phyloP scores from a whole-genome alignment of 2,329 filamentous ascomycete species.

The Aspergillus flavus region DNA sequence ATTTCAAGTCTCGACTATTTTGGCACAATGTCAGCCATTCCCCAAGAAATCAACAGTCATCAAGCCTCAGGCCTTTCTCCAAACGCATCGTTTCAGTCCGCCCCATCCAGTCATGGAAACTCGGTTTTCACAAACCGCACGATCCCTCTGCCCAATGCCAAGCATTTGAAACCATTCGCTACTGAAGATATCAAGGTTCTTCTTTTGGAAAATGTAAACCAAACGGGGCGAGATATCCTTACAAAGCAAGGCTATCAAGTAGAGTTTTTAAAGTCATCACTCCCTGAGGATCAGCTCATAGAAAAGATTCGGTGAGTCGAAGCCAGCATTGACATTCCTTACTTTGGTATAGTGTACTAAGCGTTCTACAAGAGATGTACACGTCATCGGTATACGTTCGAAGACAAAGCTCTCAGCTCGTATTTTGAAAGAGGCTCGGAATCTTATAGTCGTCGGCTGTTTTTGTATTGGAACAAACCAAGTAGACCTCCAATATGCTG shows the following conservation, averaged over 20 bases:
- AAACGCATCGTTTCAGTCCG: constrained; percentile 72
- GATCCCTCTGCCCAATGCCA: constrained; percentile 54
- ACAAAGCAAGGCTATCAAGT: constrained; percentile 91
- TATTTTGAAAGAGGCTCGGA: constrained; percentile 86
- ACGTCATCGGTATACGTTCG: constrained; percentile 96
- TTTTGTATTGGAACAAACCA: constrained; percentile 95
- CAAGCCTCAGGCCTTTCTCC: constrained; percentile 60
- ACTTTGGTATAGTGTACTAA: constrained; percentile 16
- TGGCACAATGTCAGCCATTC: constrained; percentile 27
- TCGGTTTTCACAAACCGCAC: constrained; percentile 45
- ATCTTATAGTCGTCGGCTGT: constrained; percentile 92
- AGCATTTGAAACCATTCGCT: constrained; percentile 92
- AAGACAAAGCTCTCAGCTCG: constrained; percentile 92
- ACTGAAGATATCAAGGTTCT: constrained; percentile 96
- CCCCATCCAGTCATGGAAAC: constrained; percentile 64
- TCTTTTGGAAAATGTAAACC: constrained; percentile 92
- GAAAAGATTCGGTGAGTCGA: constrained; percentile 82
- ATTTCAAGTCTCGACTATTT: neutral
- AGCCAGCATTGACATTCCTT: neutral
- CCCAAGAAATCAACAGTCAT: constrained; percentile 39
- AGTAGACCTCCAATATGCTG: constrained; percentile 48
- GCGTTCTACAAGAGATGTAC: constrained; percentile 69
- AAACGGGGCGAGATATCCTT: constrained; percentile 82
- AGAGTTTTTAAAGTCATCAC: constrained; percentile 82
- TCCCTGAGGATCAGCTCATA: constrained; percentile 91